Evolutionary conservation across 2,329 filamentous ascomycete species (phyloP), one percentile per base, ranked within the genome.

Genomic region (Xylariales sp.): DNA sequence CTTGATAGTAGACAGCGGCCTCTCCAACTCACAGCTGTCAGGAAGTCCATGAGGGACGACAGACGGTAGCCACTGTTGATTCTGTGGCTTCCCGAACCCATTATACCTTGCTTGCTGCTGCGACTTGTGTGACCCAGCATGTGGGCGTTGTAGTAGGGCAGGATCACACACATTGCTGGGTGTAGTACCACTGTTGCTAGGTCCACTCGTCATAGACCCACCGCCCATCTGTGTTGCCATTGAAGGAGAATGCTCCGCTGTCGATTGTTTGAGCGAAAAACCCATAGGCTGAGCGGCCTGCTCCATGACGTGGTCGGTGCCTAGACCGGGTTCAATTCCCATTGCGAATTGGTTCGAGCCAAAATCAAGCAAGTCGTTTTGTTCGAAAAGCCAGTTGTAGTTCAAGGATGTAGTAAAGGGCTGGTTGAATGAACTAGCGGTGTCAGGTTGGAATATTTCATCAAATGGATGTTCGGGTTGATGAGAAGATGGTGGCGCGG

Each of bases 351-450:
- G 12, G 11, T 24, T 15, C n/a, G 24, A 8, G n/a, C n/a, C 18
- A 20, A 20, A 12, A 18, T n/a, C 24, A 8, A 27, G 7, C 24
- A 27, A 27, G n/a, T 58, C 7, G 51, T 69, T 63, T 42, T 74
- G 56, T 32, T 76, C 71, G 50, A 82, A 82, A 2, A 82, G 54
- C 77, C 78, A 82, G 43, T 76, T 78, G 52, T 82, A 82, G 42
- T 82, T 78, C 46, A 68, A 67, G 45, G 76, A 76, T 1, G 78
- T 80, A 3, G 78, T 80, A 55, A 79, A 82, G 4, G 78, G 78
- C 61, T 80, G 78, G 41, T 82, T 82, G 54, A 82, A 82, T 1
- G 77, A 80, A 51, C 71, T 78, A 21, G 78, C 77, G 54, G 78
- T 82, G 51, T 82, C 78, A 32, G 77, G 70, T 43, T 73, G 73